Percentiles rank a stretch among this genome's conserved stretches.
Conservation (phyloP, 1,284 basidiomycete species). For the Pholiota adiposa region DNA sequence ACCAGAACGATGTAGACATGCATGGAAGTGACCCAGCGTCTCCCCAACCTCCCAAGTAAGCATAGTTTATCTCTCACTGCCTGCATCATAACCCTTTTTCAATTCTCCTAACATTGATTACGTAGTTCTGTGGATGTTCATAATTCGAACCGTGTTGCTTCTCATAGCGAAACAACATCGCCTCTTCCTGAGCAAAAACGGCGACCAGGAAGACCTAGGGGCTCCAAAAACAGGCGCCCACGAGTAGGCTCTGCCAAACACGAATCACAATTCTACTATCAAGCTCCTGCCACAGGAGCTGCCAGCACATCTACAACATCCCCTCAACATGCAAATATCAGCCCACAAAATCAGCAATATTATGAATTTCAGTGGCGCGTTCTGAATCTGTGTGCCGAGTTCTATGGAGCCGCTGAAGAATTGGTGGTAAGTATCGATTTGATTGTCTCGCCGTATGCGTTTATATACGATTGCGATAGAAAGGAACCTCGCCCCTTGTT, state of each 20-base stretch:
- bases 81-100: slow-evolving; percentile 3
- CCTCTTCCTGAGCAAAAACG: slow-evolving; percentile 54
- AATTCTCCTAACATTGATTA: slow-evolving; percentile 2
- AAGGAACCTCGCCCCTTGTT: slow-evolving; percentile 72
- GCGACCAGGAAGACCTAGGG: slow-evolving; percentile 71
- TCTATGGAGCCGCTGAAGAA: slow-evolving; percentile 83
- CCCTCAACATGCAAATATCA: slow-evolving; percentile 54
- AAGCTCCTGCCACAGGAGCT: slow-evolving; percentile 27
- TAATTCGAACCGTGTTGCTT: slow-evolving; percentile 15
- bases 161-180: slow-evolving; percentile 23
- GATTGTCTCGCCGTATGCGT: background rate
- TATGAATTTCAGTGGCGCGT: slow-evolving; percentile 69
- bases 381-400: slow-evolving; percentile 78
- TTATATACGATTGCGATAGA: slow-evolving; percentile 42
- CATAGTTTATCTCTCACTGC: slow-evolving; percentile 12
- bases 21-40: slow-evolving; percentile 35
- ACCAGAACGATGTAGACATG: slow-evolving; percentile 38
- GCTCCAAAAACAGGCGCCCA: slow-evolving; percentile 72
- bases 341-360: slow-evolving; percentile 73
- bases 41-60: slow-evolving; percentile 37
- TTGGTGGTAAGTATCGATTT: slow-evolving; percentile 62
- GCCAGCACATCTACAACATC: slow-evolving; percentile 28
- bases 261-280: slow-evolving; percentile 35
- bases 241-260: slow-evolving; percentile 35
- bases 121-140: slow-evolving; percentile 26